Conservation (phyloP, 2,329 filamentous ascomycete species). For the Aureobasidium zeae region DNA sequence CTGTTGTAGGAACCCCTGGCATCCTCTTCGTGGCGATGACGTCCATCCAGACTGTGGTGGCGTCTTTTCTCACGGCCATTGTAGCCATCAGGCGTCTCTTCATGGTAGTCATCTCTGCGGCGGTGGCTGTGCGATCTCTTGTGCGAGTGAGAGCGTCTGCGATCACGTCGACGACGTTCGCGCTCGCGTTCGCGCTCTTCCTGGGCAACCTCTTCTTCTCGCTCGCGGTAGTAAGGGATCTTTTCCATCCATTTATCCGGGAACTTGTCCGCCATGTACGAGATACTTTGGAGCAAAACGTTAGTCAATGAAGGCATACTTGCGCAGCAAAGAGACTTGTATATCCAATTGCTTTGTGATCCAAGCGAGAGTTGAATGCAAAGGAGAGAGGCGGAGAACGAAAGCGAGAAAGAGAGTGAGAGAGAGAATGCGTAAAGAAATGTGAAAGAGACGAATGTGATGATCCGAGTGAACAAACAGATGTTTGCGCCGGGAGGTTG, state of each 20-base stretch:
- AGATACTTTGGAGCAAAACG: slow-evolving; percentile 17
- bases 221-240: slow-evolving; percentile 29
- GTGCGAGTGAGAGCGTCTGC: slow-evolving; percentile 16
- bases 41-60: slow-evolving; percentile 7
- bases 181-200: slow-evolving; percentile 16
- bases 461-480: not conserved
- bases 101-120: slow-evolving; percentile 19
- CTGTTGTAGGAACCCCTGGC: not conserved
- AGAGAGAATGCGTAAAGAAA: not conserved
- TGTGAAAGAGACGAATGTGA: not conserved
- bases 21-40: not conserved
- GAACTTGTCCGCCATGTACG: slow-evolving; percentile 27
- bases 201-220: slow-evolving; percentile 21
- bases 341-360: too few species aligned
- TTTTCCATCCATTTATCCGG: slow-evolving; percentile 32
- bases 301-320: slow-evolving; percentile 16
- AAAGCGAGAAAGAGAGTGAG: not conserved
- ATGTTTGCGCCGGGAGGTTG: slow-evolving; percentile 10
- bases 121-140: slow-evolving; percentile 10
- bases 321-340: not conserved
- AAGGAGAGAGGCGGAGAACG: too few species aligned
- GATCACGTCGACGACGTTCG: slow-evolving; percentile 14
- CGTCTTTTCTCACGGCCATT: slow-evolving; percentile 8
- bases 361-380: not conserved
- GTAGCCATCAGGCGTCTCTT: slow-evolving; percentile 4